These are phyloP conservation scores for Calocybe gangraenosa DNA, from an alignment of 768 basidiomycete species.

Conservation along the genomic window DNA sequence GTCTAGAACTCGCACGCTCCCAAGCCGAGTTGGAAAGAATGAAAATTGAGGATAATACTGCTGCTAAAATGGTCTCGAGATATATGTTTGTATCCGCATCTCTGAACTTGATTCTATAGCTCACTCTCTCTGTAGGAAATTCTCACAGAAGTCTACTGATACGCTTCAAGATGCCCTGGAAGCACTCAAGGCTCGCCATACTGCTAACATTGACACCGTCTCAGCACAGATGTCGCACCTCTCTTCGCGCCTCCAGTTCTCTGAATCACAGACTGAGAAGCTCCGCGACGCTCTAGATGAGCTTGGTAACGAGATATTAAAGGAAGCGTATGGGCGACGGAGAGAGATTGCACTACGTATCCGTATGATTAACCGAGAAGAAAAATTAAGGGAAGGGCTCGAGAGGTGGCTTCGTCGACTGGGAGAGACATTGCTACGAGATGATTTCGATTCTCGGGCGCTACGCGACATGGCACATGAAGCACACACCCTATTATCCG, in stretches of 20 bases:
- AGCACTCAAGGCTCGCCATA: slow-evolving; percentile 56
- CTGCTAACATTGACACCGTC: slow-evolving; percentile 55
- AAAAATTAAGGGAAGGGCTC: slow-evolving; percentile 49
- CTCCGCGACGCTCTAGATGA: slow-evolving; percentile 66
- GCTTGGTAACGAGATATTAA: slow-evolving; percentile 63
- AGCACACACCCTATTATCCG: slow-evolving; percentile 21
- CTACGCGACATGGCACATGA: slow-evolving; percentile 18
- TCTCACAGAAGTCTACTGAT: slow-evolving; percentile 73
- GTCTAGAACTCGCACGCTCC: slow-evolving; percentile 39
- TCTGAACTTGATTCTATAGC: no score
- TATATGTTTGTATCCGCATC: slow-evolving; percentile 59
- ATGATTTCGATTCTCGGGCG: slow-evolving; percentile 15
- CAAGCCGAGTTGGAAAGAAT: slow-evolving; percentile 52
- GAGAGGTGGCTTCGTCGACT: slow-evolving; percentile 52
- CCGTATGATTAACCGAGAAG: slow-evolving; percentile 60
- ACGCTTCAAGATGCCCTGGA: slow-evolving; percentile 58
- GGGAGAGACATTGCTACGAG: slow-evolving; percentile 34
- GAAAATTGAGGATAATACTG: slow-evolving; percentile 64
- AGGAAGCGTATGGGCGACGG: slow-evolving; percentile 69
- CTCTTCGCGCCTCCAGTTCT: slow-evolving; percentile 37
- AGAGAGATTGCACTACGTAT: slow-evolving; percentile 67
- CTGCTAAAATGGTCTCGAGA: slow-evolving; percentile 78
- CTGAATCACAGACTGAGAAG: slow-evolving; percentile 39
- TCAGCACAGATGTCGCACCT: slow-evolving; percentile 43
- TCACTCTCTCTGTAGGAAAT: slow-evolving; percentile 50